phyloP scores from a whole-genome alignment of 2,329 filamentous ascomycete species.

The Monosporascus sp. region DNA sequence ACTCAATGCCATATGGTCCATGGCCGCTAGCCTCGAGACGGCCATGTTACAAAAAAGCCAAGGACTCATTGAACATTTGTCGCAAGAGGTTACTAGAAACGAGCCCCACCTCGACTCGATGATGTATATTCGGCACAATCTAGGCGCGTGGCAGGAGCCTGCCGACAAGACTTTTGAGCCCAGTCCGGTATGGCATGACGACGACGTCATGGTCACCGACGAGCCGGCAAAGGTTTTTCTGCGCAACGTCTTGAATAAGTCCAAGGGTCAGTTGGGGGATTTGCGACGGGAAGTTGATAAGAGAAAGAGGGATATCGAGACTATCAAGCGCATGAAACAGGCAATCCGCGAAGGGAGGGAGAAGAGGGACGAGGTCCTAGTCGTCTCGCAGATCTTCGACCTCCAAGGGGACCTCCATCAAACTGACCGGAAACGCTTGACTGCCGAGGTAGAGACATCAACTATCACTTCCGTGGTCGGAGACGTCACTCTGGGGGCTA shows the following conservation, averaged over 20 bases:
- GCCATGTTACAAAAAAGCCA: slow-evolving; percentile 70
- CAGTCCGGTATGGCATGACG: slow-evolving; percentile 95
- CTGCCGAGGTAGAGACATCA: slow-evolving; percentile 85
- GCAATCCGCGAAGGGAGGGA: slow-evolving; percentile 77
- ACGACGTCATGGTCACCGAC: slow-evolving; percentile 78
- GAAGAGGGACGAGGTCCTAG: slow-evolving; percentile 80
- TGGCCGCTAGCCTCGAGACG: slow-evolving; percentile 75
- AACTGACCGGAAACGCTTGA: slow-evolving; percentile 75
- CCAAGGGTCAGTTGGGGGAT: slow-evolving; percentile 76
- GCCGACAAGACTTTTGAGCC: slow-evolving; percentile 82
- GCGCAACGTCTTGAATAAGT: slow-evolving; percentile 86
- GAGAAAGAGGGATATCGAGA: slow-evolving; percentile 80
- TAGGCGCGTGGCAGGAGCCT: slow-evolving; percentile 76
- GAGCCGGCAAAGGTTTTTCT: slow-evolving; percentile 84
- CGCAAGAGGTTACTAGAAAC: slow-evolving; percentile 80
- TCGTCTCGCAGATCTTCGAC: slow-evolving; percentile 76
- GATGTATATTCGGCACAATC: slow-evolving; percentile 97
- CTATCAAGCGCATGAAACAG: slow-evolving; percentile 66
- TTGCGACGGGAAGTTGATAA: slow-evolving; percentile 78
- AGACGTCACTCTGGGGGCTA: slow-evolving; percentile 85
- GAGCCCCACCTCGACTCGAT: slow-evolving; percentile 85
- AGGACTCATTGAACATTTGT: slow-evolving; percentile 65
- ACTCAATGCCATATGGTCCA: slow-evolving; percentile 79
- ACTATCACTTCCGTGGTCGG: slow-evolving; percentile 90
- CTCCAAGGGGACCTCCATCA: slow-evolving; percentile 82